A percentile compares a stretch with the other conserved stretches of the same genome.
These are phyloP conservation scores for Tricholoma terreum DNA, from an alignment of 768 basidiomycete species.

Conservation along the genomic window DNA sequence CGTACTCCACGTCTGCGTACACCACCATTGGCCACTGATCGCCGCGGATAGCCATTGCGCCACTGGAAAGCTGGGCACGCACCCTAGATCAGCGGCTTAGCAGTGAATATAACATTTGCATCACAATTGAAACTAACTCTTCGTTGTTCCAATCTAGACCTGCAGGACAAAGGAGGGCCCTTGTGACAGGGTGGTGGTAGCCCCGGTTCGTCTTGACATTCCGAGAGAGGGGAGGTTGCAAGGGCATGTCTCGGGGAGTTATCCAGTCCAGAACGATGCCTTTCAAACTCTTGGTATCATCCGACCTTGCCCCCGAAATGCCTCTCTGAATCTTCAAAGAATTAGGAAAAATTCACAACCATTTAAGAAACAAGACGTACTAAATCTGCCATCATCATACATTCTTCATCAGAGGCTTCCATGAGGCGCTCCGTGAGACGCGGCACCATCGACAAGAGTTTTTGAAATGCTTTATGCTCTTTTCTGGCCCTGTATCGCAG, in stretches of 20 bases:
- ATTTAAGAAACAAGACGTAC: not conserved
- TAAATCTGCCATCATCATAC: not conserved
- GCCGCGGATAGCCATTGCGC: constrained; percentile 13
- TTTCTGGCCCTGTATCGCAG: not conserved
- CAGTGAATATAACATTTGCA: not conserved
- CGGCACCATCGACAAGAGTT: not conserved
- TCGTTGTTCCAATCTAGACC: constrained; percentile 11
- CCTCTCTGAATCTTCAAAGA: constrained; percentile 21
- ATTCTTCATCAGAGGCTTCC: not conserved
- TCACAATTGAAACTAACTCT: constrained; percentile 9
- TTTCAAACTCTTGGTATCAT: constrained; percentile 20
- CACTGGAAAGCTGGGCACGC: constrained; percentile 5
- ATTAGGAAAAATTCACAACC: not conserved
- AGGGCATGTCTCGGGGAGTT: constrained; percentile 12
- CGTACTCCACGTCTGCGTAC: constrained; percentile 16
- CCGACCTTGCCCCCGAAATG: constrained; percentile 12
- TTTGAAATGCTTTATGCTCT: not conserved
- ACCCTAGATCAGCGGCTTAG: constrained; percentile 3
- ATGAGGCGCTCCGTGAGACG: not conserved
- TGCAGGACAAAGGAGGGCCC: constrained; percentile 14
- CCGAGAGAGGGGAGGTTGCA: constrained; percentile 7
- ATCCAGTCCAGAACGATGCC: constrained; percentile 21
- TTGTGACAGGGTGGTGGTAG: constrained; percentile 10
- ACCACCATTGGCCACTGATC: constrained; percentile 25
- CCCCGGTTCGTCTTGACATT: constrained; percentile 9